These are phyloP conservation scores for Colletotrichum sansevieriae DNA, from an alignment of 2,329 filamentous ascomycete species.

Conservation along the genomic window DNA sequence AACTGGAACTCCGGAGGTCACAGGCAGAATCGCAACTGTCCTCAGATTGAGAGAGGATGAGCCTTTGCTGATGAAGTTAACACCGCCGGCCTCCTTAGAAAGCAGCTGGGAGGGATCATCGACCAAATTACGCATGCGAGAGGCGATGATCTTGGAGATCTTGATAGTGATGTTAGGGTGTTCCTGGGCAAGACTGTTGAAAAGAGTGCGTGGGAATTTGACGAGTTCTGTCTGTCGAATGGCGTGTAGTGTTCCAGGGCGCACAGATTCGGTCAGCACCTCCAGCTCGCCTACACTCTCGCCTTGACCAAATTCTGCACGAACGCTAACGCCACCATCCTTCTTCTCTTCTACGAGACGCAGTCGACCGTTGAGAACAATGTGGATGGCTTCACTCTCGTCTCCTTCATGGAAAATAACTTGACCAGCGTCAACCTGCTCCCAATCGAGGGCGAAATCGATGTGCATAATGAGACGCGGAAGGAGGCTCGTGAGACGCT, in stretches of 20 bases:
- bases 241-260: slow-evolving; percentile 92
- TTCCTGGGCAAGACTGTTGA: slow-evolving; percentile 97
- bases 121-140: slow-evolving; percentile 89
- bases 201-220: slow-evolving; percentile 94
- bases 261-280: slow-evolving; percentile 91
- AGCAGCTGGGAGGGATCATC: slow-evolving; percentile 81
- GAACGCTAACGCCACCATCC: slow-evolving; percentile 85
- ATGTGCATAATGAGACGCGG: slow-evolving; percentile 94
- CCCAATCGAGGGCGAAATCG: slow-evolving; percentile 98
- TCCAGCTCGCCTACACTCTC: slow-evolving; percentile 98
- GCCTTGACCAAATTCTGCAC: slow-evolving; percentile 94
- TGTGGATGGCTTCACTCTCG: slow-evolving; percentile 98
- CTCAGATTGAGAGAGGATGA: slow-evolving; percentile 93
- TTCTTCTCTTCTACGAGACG: slow-evolving; percentile 86
- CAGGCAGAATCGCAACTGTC: slow-evolving; percentile 91
- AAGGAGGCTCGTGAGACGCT: slow-evolving; percentile 88
- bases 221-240: slow-evolving; percentile 97
- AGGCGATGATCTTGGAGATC: slow-evolving; percentile 98
- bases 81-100: slow-evolving; percentile 71
- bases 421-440: slow-evolving; percentile 95
- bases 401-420: slow-evolving; percentile 94
- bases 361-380: slow-evolving; percentile 93
- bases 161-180: slow-evolving; percentile 99
- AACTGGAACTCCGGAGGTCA: slow-evolving; percentile 91
- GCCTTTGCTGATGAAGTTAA: slow-evolving; percentile 72